Percentiles rank a stretch among this genome's conserved stretches.
Evolutionary conservation across 345 rosid species (phyloP).

Genomic region (Populus alba): DNA sequence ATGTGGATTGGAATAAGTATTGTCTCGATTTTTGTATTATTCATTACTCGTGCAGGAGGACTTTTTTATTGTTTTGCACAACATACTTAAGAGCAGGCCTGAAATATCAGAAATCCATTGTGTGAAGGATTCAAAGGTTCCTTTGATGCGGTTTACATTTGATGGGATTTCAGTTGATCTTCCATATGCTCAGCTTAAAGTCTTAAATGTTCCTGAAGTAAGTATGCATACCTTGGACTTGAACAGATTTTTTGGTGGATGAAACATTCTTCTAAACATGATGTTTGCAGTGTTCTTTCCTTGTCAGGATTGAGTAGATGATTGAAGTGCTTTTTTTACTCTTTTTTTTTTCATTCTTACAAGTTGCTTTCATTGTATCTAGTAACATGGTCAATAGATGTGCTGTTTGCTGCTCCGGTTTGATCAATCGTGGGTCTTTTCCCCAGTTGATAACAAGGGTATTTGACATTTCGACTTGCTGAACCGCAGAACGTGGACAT

Average conservation of each 20-base stretch:
- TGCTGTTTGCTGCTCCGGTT: not conserved
- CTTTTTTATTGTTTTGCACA: constrained; percentile 45
- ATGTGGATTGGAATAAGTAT: not conserved
- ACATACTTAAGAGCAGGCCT: constrained; percentile 42
- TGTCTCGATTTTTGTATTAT: not conserved
- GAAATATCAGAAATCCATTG: constrained; percentile 44
- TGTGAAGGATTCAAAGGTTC: constrained; percentile 50
- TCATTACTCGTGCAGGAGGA: constrained; percentile 42
- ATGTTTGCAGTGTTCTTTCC: not conserved
- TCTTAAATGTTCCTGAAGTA: constrained; percentile 44
- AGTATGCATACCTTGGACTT: constrained; percentile 13
- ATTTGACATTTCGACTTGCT: not conserved
- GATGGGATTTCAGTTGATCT: constrained; percentile 62
- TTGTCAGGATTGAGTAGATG: not conserved
- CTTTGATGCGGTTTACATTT: constrained; percentile 49
- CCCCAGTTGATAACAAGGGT: not conserved
- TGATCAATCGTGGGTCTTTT: not conserved
- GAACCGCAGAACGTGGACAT: constrained; percentile 46
- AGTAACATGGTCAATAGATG: not conserved
- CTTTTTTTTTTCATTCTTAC: too few species aligned
- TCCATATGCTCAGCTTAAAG: constrained; percentile 49
- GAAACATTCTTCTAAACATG: not conserved
- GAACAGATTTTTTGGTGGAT: not conserved
- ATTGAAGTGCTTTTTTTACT: not conserved
- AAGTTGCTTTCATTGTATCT: not conserved